Evolutionary conservation across 805 yeast species (phyloP).

Genomic region (Candida boleticola): DNA sequence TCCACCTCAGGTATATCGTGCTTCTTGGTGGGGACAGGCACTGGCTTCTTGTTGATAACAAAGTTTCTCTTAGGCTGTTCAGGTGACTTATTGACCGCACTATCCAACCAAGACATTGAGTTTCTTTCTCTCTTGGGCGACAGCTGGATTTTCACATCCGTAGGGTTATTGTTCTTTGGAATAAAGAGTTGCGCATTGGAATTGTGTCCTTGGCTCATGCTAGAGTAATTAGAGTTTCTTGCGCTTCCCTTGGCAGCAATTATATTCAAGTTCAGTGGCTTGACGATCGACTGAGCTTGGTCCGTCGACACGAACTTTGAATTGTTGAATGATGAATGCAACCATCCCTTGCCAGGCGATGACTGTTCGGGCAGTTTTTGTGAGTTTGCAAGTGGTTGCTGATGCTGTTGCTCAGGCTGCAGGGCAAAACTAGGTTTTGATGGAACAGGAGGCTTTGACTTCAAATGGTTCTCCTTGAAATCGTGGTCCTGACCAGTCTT

Average conservation of each 20-base stretch:
- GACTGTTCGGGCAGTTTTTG: too few species aligned
- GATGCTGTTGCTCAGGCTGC: slow-evolving; percentile 10
- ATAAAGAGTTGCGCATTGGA: background rate
- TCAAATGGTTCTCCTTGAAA: background rate
- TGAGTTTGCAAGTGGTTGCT: too few species aligned
- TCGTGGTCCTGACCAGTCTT: slow-evolving; percentile 3
- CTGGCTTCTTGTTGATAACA: background rate
- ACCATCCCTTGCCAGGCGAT: slow-evolving; percentile 11
- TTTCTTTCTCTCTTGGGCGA: slow-evolving; percentile 1
- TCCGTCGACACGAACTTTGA: slow-evolving; percentile 7
- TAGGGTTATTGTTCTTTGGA: background rate
- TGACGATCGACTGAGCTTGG: slow-evolving; percentile 6
- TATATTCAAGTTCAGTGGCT: background rate
- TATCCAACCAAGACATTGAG: slow-evolving; percentile 6
- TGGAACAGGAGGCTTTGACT: slow-evolving; percentile 3
- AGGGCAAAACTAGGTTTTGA: slow-evolving; percentile 7
- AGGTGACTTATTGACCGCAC: slow-evolving; percentile 5
- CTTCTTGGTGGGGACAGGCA: background rate
- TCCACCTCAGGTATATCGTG: background rate
- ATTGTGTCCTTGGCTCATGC: background rate
- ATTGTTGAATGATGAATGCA: slow-evolving; percentile 12
- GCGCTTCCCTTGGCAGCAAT: slow-evolving; percentile 2
- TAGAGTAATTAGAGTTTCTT: background rate
- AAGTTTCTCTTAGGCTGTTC: slow-evolving; percentile 3
- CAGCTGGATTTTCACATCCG: background rate